These are phyloP conservation scores for Boletus pseudo-olivaceus DNA, from an alignment of 768 basidiomycete species.

Conservation along the genomic window DNA sequence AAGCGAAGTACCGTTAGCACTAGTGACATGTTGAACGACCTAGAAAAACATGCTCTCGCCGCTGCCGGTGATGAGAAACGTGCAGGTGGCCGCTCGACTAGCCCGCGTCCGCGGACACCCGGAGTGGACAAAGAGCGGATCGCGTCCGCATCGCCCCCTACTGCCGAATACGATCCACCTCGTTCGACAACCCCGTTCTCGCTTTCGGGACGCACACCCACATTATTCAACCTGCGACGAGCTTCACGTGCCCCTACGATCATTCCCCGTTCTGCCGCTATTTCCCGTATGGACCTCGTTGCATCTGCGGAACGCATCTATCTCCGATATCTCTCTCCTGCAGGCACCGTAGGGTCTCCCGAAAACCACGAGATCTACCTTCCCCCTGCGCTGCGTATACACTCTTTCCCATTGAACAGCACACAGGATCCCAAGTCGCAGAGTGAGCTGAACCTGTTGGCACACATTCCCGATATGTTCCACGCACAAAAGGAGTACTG, in stretches of 20 bases:
- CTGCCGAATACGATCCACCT: constrained; percentile 45
- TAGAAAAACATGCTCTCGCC: constrained; percentile 65
- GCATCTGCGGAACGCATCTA: constrained; percentile 95
- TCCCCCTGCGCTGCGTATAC: constrained; percentile 87
- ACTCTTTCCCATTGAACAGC: constrained; percentile 82
- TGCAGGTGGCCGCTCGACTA: constrained; percentile 53
- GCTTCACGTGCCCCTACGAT: constrained; percentile 89
- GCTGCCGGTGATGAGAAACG: constrained; percentile 42
- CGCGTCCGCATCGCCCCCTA: constrained; percentile 46
- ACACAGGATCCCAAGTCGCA: constrained; percentile 66
- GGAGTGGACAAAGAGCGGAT: constrained; percentile 33
- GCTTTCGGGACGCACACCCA: constrained; percentile 68
- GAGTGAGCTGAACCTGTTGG: constrained; percentile 69
- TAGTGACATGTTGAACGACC: constrained; percentile 64
- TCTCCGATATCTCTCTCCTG: constrained; percentile 87
- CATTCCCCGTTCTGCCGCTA: constrained; percentile 88
- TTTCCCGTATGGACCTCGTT: constrained; percentile 85
- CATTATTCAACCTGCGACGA: constrained; percentile 70
- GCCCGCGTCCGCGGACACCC: constrained; percentile 49
- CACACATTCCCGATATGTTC: constrained; percentile 94
- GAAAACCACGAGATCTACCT: constrained; percentile 99
- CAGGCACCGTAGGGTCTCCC: constrained; percentile 67
- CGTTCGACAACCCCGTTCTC: constrained; percentile 82
- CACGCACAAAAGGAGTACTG: constrained; percentile 97
- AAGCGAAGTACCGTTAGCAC: constrained; percentile 85